Base-by-base conservation (phyloP, 371 early-diverging fungal genomes). In the Mortierella sp. region DNA sequence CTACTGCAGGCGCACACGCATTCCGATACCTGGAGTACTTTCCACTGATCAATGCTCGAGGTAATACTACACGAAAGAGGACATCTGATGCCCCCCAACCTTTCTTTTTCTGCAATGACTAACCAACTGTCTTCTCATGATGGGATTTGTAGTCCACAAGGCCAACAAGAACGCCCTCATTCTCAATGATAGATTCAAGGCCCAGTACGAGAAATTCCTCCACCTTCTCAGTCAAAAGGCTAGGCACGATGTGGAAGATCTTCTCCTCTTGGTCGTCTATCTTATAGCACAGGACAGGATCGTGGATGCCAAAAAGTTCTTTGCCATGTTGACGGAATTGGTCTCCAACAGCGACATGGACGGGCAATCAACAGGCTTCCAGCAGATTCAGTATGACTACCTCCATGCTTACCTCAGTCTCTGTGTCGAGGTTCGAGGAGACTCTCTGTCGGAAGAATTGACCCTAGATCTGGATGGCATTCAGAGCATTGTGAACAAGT, bases 221-320 rank as follows among this genome's bases (percentile, higher is more conserved):
- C 65, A 62, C 9, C 79, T 83, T 13, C 57, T 87, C 3, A 46
- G 65, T 31, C 67, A 79, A n/a, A 80, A 81, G 37, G 63, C 77
- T 3, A 25, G 25, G 2, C 65, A 71, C 13, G 66, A 63, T 16
- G 48, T 48, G 16, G 47, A 67, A 1, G 87, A 88, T 60, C 59
- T 81, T 0, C 27, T 84, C 7, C 65, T 82, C 4, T 31, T 83
- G 41, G 74, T 81, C 8, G 51, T 81, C 0, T 87, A 87, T 46
- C 64, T 87, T 21, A 14, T 87, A 14, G 64, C 82, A 10, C 88
- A 88, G 78, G 88, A 87, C 13, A 80, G 87, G 14, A 78, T 86
- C 56, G 63, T 71, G 16, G 88, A 88, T 41, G 87, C 85, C 24
- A 80, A 79, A 13, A 22, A 51, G 10, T 25, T 41, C 41, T 82